A percentile compares a stretch with the other conserved stretches of the same genome.
Conservation (phyloP, 1,284 basidiomycete genomes). For the Moesziomyces globuligerus region DNA sequence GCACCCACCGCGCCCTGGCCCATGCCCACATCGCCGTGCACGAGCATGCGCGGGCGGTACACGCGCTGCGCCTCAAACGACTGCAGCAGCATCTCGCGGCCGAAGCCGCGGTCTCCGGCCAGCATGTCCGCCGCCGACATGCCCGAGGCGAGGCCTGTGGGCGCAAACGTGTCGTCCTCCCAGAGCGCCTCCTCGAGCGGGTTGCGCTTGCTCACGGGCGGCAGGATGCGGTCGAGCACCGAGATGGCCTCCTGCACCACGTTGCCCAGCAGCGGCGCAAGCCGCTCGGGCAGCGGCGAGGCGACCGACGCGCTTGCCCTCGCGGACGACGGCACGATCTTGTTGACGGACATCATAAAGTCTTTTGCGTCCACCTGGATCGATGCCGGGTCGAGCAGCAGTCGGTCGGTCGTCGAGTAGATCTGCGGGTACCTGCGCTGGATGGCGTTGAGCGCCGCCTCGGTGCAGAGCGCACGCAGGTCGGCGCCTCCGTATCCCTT, state of each 20-base stretch:
- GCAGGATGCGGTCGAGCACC: constrained; percentile 72
- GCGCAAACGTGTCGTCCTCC: constrained; percentile 72
- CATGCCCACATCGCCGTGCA: constrained; percentile 86
- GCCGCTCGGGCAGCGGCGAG: constrained; percentile 82
- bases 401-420: constrained; percentile 87
- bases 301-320: constrained; percentile 87
- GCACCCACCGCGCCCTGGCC: constrained; percentile 90
- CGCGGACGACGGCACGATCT: constrained; percentile 85
- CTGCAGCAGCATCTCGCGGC: constrained; percentile 68
- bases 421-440: constrained; percentile 97
- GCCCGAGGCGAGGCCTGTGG: constrained; percentile 67
- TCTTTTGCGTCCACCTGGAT: constrained; percentile 89
- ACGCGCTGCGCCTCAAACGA: constrained; percentile 91
- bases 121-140: constrained; percentile 47
- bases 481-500: constrained; percentile 99
- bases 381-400: constrained; percentile 84
- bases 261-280: constrained; percentile 80
- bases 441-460: constrained; percentile 94
- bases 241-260: constrained; percentile 78
- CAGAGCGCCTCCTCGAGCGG: constrained; percentile 90
- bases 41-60: constrained; percentile 86
- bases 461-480: constrained; percentile 77
- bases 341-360: constrained; percentile 95
- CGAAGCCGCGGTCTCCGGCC: constrained; percentile 54
- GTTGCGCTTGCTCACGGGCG: constrained; percentile 67